Evolutionary conservation across 139 green algal genomes (phyloP).

Genomic region (Edaphochlamys debaryana): DNA sequence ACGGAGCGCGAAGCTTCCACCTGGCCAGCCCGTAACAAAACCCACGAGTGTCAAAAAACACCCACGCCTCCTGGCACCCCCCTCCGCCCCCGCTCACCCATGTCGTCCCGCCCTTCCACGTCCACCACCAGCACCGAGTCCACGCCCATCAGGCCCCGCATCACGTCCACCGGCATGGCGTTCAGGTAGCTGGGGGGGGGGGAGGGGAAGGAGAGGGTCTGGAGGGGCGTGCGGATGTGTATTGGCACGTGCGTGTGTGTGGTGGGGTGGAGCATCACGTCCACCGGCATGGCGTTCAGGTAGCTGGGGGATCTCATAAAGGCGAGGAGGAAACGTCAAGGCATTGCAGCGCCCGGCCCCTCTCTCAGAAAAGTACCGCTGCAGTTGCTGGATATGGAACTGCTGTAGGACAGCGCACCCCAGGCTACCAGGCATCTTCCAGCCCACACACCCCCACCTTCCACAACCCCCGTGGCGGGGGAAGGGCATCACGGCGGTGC

Average conservation of each 20-base stretch:
- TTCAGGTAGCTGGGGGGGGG: constrained; percentile 39
- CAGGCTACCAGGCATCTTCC: no score
- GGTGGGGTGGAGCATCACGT: constrained; percentile 44
- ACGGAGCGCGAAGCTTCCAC: no score
- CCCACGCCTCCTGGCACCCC: no score
- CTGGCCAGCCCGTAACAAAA: no score
- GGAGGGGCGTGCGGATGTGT: neutral
- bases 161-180: constrained; percentile 41
- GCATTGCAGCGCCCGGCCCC: no score
- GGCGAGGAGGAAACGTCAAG: neutral
- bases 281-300: constrained; percentile 42
- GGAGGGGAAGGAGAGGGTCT: neutral
- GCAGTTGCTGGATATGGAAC: no score
- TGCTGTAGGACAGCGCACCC: no score
- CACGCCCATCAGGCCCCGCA: constrained; percentile 64
- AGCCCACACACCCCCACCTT: no score
- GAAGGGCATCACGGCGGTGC: no score
- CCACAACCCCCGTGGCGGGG: no score
- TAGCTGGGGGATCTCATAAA: constrained; percentile 32
- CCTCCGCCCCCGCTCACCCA: constrained; percentile 24
- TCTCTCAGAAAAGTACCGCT: no score
- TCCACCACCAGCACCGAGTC: constrained; percentile 80
- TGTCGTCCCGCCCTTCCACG: constrained; percentile 79
- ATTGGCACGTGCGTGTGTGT: neutral
- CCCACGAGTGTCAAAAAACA: no score